Percentiles rank a stretch among this genome's conserved stretches.
phyloP scores from a whole-genome alignment of 2,329 filamentous ascomycete species.

The Colletotrichum noveboracense region DNA sequence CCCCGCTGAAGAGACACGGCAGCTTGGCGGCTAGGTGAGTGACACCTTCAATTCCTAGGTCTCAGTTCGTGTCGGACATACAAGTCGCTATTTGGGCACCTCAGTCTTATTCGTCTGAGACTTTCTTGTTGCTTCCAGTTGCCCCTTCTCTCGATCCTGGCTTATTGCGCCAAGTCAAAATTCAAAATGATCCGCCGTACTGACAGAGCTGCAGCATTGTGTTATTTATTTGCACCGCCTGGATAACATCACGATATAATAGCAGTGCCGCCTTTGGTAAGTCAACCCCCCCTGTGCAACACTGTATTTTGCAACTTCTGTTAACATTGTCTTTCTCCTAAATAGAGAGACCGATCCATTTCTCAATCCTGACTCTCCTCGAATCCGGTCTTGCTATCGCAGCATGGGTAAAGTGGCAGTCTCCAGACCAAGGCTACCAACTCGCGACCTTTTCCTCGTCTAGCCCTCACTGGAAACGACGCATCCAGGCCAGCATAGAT shows the following conservation, averaged over 20 bases:
- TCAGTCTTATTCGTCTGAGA: background rate
- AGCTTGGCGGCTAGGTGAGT: slow-evolving; percentile 21
- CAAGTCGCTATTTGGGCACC: background rate
- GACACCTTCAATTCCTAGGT: background rate
- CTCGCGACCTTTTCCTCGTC: background rate
- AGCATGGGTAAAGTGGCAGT: slow-evolving; percentile 9
- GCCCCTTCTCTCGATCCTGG: background rate
- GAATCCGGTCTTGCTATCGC: slow-evolving; percentile 26
- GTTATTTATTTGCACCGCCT: slow-evolving; percentile 11
- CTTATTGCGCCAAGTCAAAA: background rate
- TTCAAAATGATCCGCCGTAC: background rate
- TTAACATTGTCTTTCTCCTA: background rate
- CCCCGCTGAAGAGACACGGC: slow-evolving; percentile 19
- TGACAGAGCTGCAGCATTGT: background rate
- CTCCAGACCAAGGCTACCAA: slow-evolving; percentile 6
- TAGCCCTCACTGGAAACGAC: background rate
- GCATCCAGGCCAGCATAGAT: background rate
- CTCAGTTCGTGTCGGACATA: background rate
- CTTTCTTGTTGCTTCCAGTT: background rate
- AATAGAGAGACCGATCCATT: slow-evolving; percentile 39
- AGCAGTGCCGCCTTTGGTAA: slow-evolving; percentile 42
- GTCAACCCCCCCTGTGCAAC: background rate
- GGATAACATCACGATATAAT: slow-evolving; percentile 36
- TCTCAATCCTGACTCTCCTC: slow-evolving; percentile 34
- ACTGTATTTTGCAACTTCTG: background rate